Percentiles rank a stretch among this genome's conserved stretches.
Conservation (phyloP, 768 basidiomycete genomes). For the Astraeus odoratus region DNA sequence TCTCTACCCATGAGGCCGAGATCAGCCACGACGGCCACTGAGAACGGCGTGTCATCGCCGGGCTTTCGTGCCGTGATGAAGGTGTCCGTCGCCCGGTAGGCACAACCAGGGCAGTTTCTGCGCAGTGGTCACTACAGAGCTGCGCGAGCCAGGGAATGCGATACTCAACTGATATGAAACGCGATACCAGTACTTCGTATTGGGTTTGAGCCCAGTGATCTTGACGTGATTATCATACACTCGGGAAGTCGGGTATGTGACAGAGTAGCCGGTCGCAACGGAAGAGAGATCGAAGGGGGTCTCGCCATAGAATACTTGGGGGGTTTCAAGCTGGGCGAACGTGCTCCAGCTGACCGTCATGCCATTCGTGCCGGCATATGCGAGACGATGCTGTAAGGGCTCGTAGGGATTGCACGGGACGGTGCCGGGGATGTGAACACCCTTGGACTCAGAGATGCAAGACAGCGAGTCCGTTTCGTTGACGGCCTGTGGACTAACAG, state of each 20-base stretch:
- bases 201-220: constrained; percentile 16
- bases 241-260: constrained; percentile 19
- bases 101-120: constrained; percentile 23
- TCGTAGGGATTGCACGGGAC: constrained; percentile 23
- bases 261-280: constrained; percentile 15
- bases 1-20: constrained; percentile 23
- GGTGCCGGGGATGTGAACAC: constrained; percentile 21
- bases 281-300: constrained; percentile 13
- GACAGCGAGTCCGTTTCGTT: constrained; percentile 16
- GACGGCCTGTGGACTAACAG: constrained; percentile 10
- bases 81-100: constrained; percentile 18
- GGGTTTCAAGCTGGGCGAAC: constrained; percentile 11
- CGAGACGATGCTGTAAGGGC: constrained; percentile 21
- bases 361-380: constrained; percentile 18
- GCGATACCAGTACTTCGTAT: constrained; percentile 23
- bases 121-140: not conserved
- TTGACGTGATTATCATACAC: constrained; percentile 25
- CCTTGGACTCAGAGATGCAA: constrained; percentile 22
- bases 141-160: not conserved
- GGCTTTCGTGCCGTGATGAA: constrained; percentile 17
- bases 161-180: constrained; percentile 19
- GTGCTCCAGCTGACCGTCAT: constrained; percentile 25
- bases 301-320: constrained; percentile 21
- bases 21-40: constrained; percentile 20
- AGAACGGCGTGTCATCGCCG: constrained; percentile 15